Evolutionary conservation across 2,329 filamentous ascomycete species (phyloP).

Genomic region (Aureobasidium sp.): DNA sequence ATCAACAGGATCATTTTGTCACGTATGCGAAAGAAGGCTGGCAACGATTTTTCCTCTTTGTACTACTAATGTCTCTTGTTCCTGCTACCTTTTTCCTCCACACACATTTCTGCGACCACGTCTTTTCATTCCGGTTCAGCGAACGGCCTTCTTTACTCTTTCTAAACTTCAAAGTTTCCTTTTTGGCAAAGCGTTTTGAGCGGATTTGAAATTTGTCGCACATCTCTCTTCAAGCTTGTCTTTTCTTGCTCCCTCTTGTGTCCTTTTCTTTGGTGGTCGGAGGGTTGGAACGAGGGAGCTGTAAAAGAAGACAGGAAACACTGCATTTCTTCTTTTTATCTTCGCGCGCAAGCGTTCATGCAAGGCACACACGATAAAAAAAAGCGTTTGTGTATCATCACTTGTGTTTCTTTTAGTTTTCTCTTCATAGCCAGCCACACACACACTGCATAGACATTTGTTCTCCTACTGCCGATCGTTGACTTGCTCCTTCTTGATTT

Average conservation of each 20-base stretch:
- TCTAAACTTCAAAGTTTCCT: neutral
- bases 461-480: neutral
- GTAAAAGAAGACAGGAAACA: neutral
- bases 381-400: neutral
- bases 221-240: neutral
- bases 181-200: conserved; percentile 12
- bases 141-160: conserved; percentile 2
- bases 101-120: neutral
- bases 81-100: neutral
- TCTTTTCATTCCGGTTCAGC: conserved; percentile 11
- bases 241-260: neutral
- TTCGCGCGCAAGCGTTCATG: neutral
- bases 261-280: neutral
- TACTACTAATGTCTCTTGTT: conserved; percentile 14
- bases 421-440: neutral
- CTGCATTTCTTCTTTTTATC: neutral
- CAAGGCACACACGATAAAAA: neutral
- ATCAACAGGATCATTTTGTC: neutral
- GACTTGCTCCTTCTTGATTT: neutral
- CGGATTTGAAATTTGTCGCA: neutral
- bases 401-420: neutral
- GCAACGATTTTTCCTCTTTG: conserved; percentile 9
- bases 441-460: conserved; percentile 9
- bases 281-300: neutral
- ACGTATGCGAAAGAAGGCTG: neutral